Percentiles rank a stretch among this genome's conserved stretches.
Conservation (phyloP, 768 basidiomycete species). For the Lactifluus hygrophoroides region DNA sequence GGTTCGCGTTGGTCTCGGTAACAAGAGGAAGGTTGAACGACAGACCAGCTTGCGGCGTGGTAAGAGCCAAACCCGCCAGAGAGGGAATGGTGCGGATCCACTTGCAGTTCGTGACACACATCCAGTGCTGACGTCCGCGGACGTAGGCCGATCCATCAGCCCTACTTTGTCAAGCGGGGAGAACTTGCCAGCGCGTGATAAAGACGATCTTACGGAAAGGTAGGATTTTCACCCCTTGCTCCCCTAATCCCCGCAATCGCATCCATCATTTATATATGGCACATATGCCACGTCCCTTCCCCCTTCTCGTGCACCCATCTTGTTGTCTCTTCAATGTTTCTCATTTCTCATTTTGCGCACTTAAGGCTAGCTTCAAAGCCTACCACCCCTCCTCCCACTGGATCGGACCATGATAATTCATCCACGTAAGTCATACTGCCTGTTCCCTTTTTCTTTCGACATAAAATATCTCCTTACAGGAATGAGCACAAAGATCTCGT, state of each 20-base stretch:
- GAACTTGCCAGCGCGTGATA: not conserved
- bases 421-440: not conserved
- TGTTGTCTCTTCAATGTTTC: not conserved
- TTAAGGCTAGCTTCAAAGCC: not conserved
- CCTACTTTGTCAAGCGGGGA: not conserved
- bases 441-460: not conserved
- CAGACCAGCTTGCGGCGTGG: not conserved
- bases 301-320: not conserved
- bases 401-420: not conserved
- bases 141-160: not conserved
- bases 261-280: not conserved
- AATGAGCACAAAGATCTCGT: not conserved
- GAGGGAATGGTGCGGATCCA: not conserved
- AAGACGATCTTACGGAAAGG: not conserved
- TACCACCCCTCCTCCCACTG: not conserved
- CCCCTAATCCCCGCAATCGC: not conserved
- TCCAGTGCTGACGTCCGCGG: not conserved
- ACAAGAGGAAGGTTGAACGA: not conserved
- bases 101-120: not conserved
- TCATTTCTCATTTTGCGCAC: not conserved
- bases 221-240: not conserved
- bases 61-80: not conserved
- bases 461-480: not conserved
- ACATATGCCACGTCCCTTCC: not conserved
- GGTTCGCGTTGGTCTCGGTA: not conserved